Base-by-base conservation (phyloP, 169 alveolate species). In the Eimeria praecox region DNA sequence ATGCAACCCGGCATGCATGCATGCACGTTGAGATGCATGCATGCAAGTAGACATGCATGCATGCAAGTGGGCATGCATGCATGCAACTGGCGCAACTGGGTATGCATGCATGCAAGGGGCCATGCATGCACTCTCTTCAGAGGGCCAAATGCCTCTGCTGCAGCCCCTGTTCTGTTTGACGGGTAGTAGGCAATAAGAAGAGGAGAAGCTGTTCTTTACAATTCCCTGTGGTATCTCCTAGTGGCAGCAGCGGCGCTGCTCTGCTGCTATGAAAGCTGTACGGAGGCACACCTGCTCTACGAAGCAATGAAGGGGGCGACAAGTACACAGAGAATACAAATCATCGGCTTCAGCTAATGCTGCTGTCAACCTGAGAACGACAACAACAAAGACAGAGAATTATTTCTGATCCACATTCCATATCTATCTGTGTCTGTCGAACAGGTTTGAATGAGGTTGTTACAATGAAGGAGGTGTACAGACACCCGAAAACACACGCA, bases 201-300 rank as follows among this genome's bases (percentile, higher is more conserved):
- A 27, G 40, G 40, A 1, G 38, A 3, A 24, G 38, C 75, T 20
- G 75, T 38, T 64, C 14, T 9, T 14, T 9, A 52, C 20, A 14
- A 52, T 52, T 14, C 59, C 59, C 59, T 9, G 59, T 9, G 20
- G 14, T 14, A 52, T 52, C 59, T 9, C 14, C 14, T 6, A 27
- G 40, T 38, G 5, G 75, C 75, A 64, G 75, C 35, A 64, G 75
- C 75, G 20, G 75, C 75, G 2, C 18, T n/a, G 35, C 62, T 20
- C 62, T 52, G 62, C 62, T 52, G 62, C 62, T 20, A 12, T 52
- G 18, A 52, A 52, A 20, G 62, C n/a, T n/a, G n/a, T n/a, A n/a
- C n/a, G n/a, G n/a, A n/a, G 66, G 66, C 75, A 27, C 75, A 64
- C 75, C 35, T 35, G 75, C 14, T 64, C 75, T n/a, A n/a, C 75